phyloP scores from a whole-genome alignment of 176 grass and related monocot genomes.

The Saccharum officinarum region DNA sequence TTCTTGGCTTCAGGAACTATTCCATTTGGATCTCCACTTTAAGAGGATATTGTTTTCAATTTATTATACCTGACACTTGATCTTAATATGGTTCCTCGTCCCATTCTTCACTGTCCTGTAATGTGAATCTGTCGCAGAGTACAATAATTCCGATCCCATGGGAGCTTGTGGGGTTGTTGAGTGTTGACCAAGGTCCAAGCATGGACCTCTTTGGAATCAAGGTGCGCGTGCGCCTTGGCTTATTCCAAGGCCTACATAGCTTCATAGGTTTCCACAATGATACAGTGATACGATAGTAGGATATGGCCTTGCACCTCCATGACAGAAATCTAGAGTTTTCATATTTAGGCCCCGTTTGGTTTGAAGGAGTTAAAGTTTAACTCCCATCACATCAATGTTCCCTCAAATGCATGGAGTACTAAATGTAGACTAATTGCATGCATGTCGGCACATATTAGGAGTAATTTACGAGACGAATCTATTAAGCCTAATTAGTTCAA shows the following conservation, averaged over 20 bases:
- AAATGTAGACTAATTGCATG: no score
- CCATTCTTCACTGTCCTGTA: constrained; percentile 25
- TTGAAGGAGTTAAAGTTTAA: no score
- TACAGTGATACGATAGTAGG: neutral
- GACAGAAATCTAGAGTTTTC: neutral
- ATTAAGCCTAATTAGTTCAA: no score
- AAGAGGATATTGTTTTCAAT: constrained; percentile 34
- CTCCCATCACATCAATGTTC: no score
- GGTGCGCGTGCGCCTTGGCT: neutral
- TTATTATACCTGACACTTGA: constrained; percentile 32
- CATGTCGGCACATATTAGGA: no score
- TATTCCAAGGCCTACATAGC: neutral
- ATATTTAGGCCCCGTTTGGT: no score
- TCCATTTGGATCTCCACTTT: constrained; percentile 2
- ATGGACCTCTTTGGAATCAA: constrained; percentile 24
- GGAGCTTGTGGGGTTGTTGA: constrained; percentile 30
- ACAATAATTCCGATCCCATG: constrained; percentile 52
- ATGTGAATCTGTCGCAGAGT: constrained; percentile 43
- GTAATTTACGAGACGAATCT: no score
- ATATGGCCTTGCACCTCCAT: neutral
- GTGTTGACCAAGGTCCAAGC: constrained; percentile 44
- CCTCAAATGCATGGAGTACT: no score
- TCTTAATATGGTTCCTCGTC: constrained; percentile 29
- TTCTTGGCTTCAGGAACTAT: constrained; percentile 20
- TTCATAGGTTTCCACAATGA: neutral